Base-by-base conservation (phyloP, 495 filamentous ascomycete genomes). In the Trichoderma parareesei region DNA sequence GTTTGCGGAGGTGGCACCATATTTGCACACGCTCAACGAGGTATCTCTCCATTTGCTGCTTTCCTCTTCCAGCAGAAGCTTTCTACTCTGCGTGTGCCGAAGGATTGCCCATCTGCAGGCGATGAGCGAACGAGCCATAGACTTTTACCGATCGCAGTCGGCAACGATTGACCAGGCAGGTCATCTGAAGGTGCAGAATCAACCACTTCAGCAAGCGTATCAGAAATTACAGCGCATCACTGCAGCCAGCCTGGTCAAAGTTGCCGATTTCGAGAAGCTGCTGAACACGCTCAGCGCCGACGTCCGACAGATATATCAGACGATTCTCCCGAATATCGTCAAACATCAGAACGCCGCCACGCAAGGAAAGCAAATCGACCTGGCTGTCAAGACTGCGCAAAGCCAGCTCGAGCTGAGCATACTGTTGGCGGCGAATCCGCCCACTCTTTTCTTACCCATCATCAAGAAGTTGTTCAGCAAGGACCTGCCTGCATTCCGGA, bases 31-130 rank as follows among this genome's bases (percentile, higher is more conserved):
- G 10, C 75, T 76, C 38, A 78, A 79, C 53, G 76, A 82, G 41
- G 74, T 90, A 14, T 78, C 87, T 35, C 78, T 95, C 35, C 78
- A 90, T 66, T 77, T 92, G 60, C 76, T 92, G 60, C 82, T 93
- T 33, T 87, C 87, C 65, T 90, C 88, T 61, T 85, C 88, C 67
- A 87, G 89, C 14, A 85, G 91, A 11, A 82, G 85, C 55, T 87
- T 92, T 68, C 77, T 93, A 62, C 82, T 81, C 18, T 86, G 86
- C 48, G 81, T 85, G 64, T 90, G 87, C 73, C 87, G 85, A 60
- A 84, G 83, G 38, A 81, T 92, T 40, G 27, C 63, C 8, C 77
- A 81, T 40, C 73, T 85, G 38, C 79, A 83, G 66, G 65, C 70
- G 10, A 69, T 78, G 18, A 71, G 76, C 38, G 71, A 61, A 33